Base-by-base conservation (phyloP, 2,329 filamentous ascomycete genomes). In the Hypoxylon sp. region DNA sequence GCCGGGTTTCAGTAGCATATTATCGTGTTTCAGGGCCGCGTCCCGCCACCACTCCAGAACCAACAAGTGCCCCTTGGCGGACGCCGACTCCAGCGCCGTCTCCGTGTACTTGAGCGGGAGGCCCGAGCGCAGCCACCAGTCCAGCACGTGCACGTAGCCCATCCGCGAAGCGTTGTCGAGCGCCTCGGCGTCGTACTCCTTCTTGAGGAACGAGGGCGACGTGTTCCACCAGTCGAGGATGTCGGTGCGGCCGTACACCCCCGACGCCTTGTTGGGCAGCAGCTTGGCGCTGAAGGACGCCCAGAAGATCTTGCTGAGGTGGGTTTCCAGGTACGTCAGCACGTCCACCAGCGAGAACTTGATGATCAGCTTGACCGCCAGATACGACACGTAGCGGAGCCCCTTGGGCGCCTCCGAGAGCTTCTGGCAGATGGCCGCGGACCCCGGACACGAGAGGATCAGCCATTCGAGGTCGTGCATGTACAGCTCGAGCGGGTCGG, bases 11-110 rank as follows among this genome's bases (percentile, higher is more conserved):
- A 96, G 83, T 5, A 84, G 79, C 51, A 88, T 80, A 1, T 78
- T 78, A 44, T 89, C 84, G 71, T 89, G 84, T 55, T 85, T 84
- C 13, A 82, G 79, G 11, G 85, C 86, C 0, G 89, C 88, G 62
- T 90, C 85, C 70, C 92, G 91, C 94, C 94, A 98, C 94, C 94
- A 98, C 71, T 96, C 90, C 1, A 98, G 84, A 0, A 97, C 93
- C 6, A 88, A 81, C n/a, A 97, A 83, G 68, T 95, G 91, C 6
- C 94, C 93, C 72, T 92, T 90, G 3, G 89, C 89, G 61, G 91
- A 94, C 28, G 94, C 94, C 72, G 94, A 91, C 77, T 97, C 94
- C 17, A 98, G 85, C 0, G 94, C 92, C 4, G 89, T 85, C 75
- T 97, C 93, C 10, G 91, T 97, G 77, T 95, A 97, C 69, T 92